Evolutionary conservation across 164 flowering plant species (phyloP).

Genomic region (Paratinospora sagittata): DNA sequence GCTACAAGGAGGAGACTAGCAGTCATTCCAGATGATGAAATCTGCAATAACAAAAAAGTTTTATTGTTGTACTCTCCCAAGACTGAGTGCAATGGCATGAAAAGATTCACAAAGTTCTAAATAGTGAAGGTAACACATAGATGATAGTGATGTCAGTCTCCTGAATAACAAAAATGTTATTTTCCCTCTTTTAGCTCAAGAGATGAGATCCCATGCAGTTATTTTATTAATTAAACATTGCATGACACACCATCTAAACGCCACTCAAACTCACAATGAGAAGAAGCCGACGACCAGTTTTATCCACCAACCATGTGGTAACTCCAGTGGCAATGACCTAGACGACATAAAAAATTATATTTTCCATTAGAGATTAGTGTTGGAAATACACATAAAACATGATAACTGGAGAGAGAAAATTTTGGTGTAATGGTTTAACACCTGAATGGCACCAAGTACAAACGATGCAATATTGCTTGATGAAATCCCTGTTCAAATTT

Average conservation of each 20-base stretch:
- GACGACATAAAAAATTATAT: slow-evolving; percentile 3
- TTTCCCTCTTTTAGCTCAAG: neutral
- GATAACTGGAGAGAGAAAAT: neutral
- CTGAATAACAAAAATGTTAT: neutral
- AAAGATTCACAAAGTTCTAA: neutral
- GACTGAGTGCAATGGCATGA: neutral
- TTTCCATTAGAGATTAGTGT: slow-evolving; percentile 5
- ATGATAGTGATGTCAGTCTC: neutral
- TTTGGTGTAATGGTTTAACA: slow-evolving; percentile 12
- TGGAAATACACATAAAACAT: neutral
- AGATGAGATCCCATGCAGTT: neutral
- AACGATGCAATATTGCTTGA: slow-evolving; percentile 65
- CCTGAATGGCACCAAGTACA: slow-evolving; percentile 87
- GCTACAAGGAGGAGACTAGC: slow-evolving; percentile 71
- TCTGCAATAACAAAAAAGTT: slow-evolving; percentile 29
- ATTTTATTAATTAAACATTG: neutral
- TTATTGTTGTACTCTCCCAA: neutral
- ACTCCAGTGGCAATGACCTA: slow-evolving; percentile 85
- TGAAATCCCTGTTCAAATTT: slow-evolving; percentile 49
- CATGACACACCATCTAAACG: neutral
- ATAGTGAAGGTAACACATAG: neutral
- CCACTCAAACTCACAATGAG: slow-evolving; percentile 59
- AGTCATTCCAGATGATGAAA: slow-evolving; percentile 78
- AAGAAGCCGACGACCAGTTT: slow-evolving; percentile 85
- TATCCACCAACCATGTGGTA: slow-evolving; percentile 81